Base-by-base conservation (phyloP, 306 rosid genomes). In the Cicer yamashitae region DNA sequence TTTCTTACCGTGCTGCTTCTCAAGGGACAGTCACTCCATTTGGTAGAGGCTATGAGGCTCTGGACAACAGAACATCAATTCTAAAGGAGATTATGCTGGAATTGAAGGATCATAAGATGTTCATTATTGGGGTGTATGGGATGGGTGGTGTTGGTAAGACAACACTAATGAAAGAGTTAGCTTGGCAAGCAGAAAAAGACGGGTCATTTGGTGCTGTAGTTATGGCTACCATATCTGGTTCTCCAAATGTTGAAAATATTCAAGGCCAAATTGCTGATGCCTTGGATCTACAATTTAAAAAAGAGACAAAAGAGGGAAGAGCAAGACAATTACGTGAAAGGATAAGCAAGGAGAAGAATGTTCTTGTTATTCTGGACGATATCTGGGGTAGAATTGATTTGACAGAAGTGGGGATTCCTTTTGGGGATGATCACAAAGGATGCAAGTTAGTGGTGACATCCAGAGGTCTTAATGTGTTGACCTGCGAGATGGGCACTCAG, bases 391-490 rank as follows among this genome's bases (percentile, higher is more conserved):
- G 25, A 14, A 6, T 77, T 2, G 60, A 66, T 44, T 56, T 77
- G 61, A 4, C 15, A 7, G 13, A 52, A 14, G 3, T 77, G 20
- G 81, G 81, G 53, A 37, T 77, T 45, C 81, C 75, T 6, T 1
- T 2, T 44, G 44, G 57, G n/a, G 53, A 51, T 75, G 58, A 41
- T 0, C 73, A 78, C 43, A 71, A 78, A 43, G 78, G 78, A 15
- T 62, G 77, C 67, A 71, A 51, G 52, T 40, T 79, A 18, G 34
- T 79, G 41, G 37, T 78, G 8, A 51, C 73, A 2, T 71, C 77
- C 11, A 22, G 57, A 50, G 0, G 11, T 15, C 60, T 2, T 10
- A 47, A 74, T 47, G 71, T 63, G 41, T 44, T 75, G 12, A 75
- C 7, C 4, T 13, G 17, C 18, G 18, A 34, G 1, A 63, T 75